Evolutionary conservation across 2,329 filamentous ascomycete genomes (phyloP).

Genomic region (Ilyonectria robusta): DNA sequence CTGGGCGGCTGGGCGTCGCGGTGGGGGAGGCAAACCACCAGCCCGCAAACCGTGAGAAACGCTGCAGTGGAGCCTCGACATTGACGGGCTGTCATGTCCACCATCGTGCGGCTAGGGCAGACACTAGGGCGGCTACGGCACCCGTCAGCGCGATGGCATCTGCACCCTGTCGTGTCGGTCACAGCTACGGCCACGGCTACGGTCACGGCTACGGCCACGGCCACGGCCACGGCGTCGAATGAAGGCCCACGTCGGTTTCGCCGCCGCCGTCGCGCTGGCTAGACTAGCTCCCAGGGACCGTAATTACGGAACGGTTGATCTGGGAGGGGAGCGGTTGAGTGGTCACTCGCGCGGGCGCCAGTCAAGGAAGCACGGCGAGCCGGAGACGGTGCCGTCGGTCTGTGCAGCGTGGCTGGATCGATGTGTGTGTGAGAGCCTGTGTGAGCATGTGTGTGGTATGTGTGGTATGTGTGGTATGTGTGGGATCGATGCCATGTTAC

Average conservation of each 20-base stretch:
- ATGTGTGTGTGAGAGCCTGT: slow-evolving; percentile 14
- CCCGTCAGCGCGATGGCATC: slow-evolving; percentile 47
- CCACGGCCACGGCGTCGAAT: slow-evolving; percentile 34
- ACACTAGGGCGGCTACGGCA: slow-evolving; percentile 49
- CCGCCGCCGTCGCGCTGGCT: slow-evolving; percentile 29
- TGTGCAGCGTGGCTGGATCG: slow-evolving; percentile 15
- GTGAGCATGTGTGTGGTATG: not conserved
- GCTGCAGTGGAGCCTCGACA: slow-evolving; percentile 34
- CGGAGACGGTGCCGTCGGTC: slow-evolving; percentile 25
- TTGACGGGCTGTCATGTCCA: slow-evolving; percentile 47
- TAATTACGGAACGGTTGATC: slow-evolving; percentile 38
- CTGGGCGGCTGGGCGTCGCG: not conserved
- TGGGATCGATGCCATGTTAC: not conserved
- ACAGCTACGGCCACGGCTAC: no score
- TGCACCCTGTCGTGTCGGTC: slow-evolving; percentile 30
- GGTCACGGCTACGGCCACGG: no score
- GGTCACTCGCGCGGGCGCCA: slow-evolving; percentile 18
- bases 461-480: slow-evolving; percentile 8
- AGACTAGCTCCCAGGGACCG: slow-evolving; percentile 32
- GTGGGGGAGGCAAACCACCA: slow-evolving; percentile 15
- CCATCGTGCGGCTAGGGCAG: slow-evolving; percentile 43
- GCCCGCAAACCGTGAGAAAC: slow-evolving; percentile 32
- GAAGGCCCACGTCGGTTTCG: slow-evolving; percentile 38
- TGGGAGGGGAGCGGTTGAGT: not conserved
- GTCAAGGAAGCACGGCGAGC: slow-evolving; percentile 1